phyloP scores from a whole-genome alignment of 345 rosid genomes.

The Pseudoturritis turrita region DNA sequence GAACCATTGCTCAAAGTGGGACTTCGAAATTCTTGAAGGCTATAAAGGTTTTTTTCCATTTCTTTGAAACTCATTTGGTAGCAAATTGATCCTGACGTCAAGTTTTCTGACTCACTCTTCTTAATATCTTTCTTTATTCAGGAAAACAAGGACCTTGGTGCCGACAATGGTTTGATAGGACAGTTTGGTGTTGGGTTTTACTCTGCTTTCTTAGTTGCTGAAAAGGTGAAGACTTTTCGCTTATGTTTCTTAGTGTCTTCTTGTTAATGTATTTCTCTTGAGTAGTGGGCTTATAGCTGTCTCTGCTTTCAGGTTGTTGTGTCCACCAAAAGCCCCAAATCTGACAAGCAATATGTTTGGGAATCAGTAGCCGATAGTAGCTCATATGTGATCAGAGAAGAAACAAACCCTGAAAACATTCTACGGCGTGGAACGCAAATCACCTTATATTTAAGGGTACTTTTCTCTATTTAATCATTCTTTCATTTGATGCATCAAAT shows the following conservation, averaged over 20 bases:
- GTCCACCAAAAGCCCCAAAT: slow-evolving; percentile 91
- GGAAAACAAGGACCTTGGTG: slow-evolving; percentile 92
- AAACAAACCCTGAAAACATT: slow-evolving; percentile 74
- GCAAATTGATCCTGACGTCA: not conserved
- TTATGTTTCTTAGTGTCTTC: not conserved
- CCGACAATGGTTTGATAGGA: slow-evolving; percentile 85
- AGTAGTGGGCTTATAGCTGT: not conserved
- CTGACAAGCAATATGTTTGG: slow-evolving; percentile 96
- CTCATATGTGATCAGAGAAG: slow-evolving; percentile 83
- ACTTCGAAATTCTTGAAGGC: slow-evolving; percentile 94
- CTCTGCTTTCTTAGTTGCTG: slow-evolving; percentile 95
- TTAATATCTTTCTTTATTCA: slow-evolving; percentile 11
- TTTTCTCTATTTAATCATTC: not conserved
- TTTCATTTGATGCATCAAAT: not conserved
- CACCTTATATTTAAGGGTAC: slow-evolving; percentile 85
- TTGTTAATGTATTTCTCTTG: not conserved
- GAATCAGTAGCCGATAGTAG: slow-evolving; percentile 88
- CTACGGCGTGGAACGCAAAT: slow-evolving; percentile 83
- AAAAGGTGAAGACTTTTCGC: slow-evolving; percentile 48
- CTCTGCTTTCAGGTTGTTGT: slow-evolving; percentile 66
- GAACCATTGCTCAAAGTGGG: slow-evolving; percentile 99
- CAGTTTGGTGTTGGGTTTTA: slow-evolving; percentile 99
- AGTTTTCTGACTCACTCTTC: not conserved
- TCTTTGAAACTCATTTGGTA: not conserved
- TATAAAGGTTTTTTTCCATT: slow-evolving; percentile 54